phyloP scores from a whole-genome alignment of 257 asterid genomes.

The Henckelia pumila region DNA sequence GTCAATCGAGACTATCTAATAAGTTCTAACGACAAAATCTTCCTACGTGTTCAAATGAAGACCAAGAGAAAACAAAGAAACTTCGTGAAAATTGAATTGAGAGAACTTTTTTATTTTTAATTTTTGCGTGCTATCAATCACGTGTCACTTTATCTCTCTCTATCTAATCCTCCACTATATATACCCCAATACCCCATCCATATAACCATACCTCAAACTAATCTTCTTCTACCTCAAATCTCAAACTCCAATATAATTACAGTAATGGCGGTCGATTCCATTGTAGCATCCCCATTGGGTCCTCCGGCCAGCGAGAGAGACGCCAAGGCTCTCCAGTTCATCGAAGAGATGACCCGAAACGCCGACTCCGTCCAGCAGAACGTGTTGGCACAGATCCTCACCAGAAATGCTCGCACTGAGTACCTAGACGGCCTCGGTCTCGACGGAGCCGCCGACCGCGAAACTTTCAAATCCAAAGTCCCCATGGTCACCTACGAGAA shows the following conservation, averaged over 20 bases:
- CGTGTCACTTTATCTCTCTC: no score
- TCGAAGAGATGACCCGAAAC: constrained; percentile 84
- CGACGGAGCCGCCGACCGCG: constrained; percentile 61
- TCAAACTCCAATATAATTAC: not conserved
- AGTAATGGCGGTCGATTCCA: constrained; percentile 81
- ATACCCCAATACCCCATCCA: not conserved
- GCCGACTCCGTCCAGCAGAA: constrained; percentile 74
- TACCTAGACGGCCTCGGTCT: constrained; percentile 57
- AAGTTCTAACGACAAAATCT: no score
- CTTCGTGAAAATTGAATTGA: no score
- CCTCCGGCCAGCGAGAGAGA: constrained; percentile 88
- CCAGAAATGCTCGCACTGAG: constrained; percentile 69
- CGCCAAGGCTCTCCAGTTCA: constrained; percentile 85
- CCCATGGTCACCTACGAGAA: constrained; percentile 89
- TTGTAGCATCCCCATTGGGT: constrained; percentile 70
- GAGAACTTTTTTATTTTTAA: no score
- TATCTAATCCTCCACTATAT: not conserved
- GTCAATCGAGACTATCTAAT: no score
- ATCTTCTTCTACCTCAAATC: no score
- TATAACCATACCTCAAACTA: not conserved
- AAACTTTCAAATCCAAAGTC: constrained; percentile 60
- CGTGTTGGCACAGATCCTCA: constrained; percentile 60
- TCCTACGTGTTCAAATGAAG: no score
- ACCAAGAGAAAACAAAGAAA: no score
- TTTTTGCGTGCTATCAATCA: no score